Base-by-base conservation (phyloP, 306 rosid genomes). In the Trifolium fragiferum region DNA sequence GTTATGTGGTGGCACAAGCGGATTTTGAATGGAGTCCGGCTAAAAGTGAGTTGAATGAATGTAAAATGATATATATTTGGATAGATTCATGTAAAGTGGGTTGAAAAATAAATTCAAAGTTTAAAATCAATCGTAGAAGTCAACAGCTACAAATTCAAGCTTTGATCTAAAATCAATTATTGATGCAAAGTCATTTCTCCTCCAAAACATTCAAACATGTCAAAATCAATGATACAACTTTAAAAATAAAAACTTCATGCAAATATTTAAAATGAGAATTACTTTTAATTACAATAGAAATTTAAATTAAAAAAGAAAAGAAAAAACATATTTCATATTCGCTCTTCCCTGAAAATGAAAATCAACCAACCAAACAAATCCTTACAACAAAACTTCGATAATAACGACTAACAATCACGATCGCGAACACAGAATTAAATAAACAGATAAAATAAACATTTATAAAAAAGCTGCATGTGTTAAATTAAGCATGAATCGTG, bases 301-400 rank as follows among this genome's bases (percentile, higher is more conserved):
- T 4, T 5, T 23, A 5, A 72, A 51, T 4, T 30, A 4, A 30
- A 33, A 50, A 51, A 53, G 51, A 12, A 70, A 54, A 19, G 35
- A 15, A 35, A 13, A 43, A 3, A 59, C 46, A n/a, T 9, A 40
- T 10, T 14, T 51, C 27, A 47, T 47, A 62, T 33, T 20, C 70
- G 8, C 15, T 50, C 23, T 50, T 51, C 21, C 5, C 4, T 18
- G 58, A 51, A 51, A 51, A 51, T 51, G 10, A 40, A 40, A 30
- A 30, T 30, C 14, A 38, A 70, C 40, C 60, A 7, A 68, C 76
- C 76, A 60, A 68, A 68, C 83, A 59, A 49, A 14, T 4, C 75
- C 76, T 60, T 10, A 80, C 67, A 63, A 75, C 73, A 53, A 51
- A 32, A 19, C 53, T 9, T 79, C 70, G 82, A 72, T 55, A 47